Base-by-base conservation (phyloP, 352 stramenopile species). In the Phytophthora pini region DNA sequence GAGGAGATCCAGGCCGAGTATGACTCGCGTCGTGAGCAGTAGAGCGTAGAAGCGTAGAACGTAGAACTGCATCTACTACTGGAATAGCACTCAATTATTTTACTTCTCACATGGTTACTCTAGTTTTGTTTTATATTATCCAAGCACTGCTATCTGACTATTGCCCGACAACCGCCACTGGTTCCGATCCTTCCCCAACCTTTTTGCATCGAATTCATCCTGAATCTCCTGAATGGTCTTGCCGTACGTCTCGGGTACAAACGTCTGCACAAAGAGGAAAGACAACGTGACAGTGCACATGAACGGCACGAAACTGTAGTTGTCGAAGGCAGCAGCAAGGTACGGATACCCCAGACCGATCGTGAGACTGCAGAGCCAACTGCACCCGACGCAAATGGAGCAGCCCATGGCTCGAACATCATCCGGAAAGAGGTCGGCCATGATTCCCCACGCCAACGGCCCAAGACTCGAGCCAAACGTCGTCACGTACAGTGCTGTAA, bases 221-320 rank as follows among this genome's bases (percentile, higher is more conserved):
- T 88, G 79, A 52, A 92, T 92, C 39, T 87, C 77, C 17, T 89
- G 74, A 31, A 70, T 84, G 13, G 84, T 89, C 41, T 88, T 88
- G 49, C 77, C 72, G n/a, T 74, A 79, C 9, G 84, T 92, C 56
- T 92, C 84, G 2, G 84, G 81, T 1, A 92, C 61, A 15, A 68
- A 60, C 15, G 63, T 57, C 29, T 68, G 70, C 20, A 80, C 62
- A 56, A 87, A 91, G 5, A 76, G 10, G 47, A 75, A 75, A 36
- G 79, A 73, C 4, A 87, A 1, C 26, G 66, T 71, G 22, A 90
- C 53, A 6, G 66, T 79, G 3, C 55, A 65, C 47, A 92, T 72
- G 69, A 88, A 87, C 10, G 79, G 73, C 50, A 89, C 32, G 26
- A 89, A 87, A 8, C 64, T 70, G n/a, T 79, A 74, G 66, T 83